Evolutionary conservation across 805 yeast species (phyloP), one percentile per base, ranked within the genome.

Genomic region (Scheffersomyces spartinae): DNA sequence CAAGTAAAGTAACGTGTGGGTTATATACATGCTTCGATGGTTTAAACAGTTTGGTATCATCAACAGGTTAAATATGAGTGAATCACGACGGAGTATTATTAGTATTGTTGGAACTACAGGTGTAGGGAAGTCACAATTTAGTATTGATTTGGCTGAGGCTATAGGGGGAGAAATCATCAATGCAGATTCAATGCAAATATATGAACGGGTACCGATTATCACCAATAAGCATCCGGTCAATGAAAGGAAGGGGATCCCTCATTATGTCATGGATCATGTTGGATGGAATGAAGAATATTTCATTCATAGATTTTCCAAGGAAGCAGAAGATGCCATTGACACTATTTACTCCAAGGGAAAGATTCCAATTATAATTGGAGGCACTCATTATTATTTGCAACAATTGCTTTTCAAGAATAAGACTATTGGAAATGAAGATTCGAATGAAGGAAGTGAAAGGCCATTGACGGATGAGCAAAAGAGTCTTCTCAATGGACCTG

Each of bases 131-230:
- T 86, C 96, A 0, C 84, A 82, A 39, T 67, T 81, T 32, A 69
- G 83, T 23, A 71, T 84, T 3, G 88, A 84, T 32, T 47, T 91
- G 12, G 95, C 96, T 7, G 63, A 69, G 37, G 64, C 64, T 15
- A 65, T 79, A 26, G 68, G 75, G 43, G 97, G 97, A 12, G 97
- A 91, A 45, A 64, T 91, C 35, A 80, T 91, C 35, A 91, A 91
- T 50, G 95, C 94, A 0, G 98, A 91, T 47, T 84, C 97, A 1
- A 86, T 91, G 96, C 98, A 91, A 51, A 80, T 91, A 62, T 91
- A 91, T 49, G 53, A 60, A 20, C 75, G 71, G 0, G 53, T 73
- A 1, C 83, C 79, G 9, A 70, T 71, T 7, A 83, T 91, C 32
- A 82, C 98, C 9, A 91, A 91, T 43, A 91, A 91, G 42, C 97